Evolutionary conservation across 1,139 yeast species (phyloP).

Genomic region (Blastobotrys indianensis): DNA sequence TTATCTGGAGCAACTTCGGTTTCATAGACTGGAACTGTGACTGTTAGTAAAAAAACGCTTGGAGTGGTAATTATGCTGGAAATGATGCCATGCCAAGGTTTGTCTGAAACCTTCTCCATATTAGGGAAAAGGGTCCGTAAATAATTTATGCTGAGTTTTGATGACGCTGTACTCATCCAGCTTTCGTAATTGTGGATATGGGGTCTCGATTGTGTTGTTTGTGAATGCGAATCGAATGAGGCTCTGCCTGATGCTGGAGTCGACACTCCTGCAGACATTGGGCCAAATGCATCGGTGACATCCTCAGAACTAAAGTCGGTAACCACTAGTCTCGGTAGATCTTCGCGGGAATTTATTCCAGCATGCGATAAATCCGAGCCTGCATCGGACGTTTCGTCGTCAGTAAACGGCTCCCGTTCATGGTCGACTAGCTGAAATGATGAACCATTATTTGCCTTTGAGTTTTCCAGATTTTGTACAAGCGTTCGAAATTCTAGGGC

Average conservation of each 20-base stretch:
- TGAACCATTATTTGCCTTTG: constrained; percentile 9
- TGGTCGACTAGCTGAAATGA: constrained; percentile 3
- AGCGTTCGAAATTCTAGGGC: constrained; percentile 39
- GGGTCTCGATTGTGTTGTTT: background rate
- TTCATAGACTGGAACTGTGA: constrained; percentile 47
- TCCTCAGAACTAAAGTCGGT: constrained; percentile 1
- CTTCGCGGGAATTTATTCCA: background rate
- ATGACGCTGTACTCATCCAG: background rate
- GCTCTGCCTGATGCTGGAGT: background rate
- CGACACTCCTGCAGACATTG: background rate
- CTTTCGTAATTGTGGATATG: background rate
- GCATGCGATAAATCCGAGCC: no score
- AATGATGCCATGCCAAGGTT: constrained; percentile 24
- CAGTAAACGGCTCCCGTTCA: background rate
- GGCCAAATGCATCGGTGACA: constrained; percentile 8
- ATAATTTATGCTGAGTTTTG: background rate
- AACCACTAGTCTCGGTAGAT: background rate
- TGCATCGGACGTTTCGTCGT: no score
- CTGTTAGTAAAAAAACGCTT: constrained; percentile 39
- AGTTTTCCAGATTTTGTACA: constrained; percentile 19
- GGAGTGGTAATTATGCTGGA: constrained; percentile 41
- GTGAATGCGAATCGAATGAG: constrained; percentile 6
- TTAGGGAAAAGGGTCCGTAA: constrained; percentile 27
- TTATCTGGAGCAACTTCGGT: constrained; percentile 22
- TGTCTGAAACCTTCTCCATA: constrained; percentile 19